Evolutionary conservation across 2,329 filamentous ascomycete species (phyloP).

Genomic region (Hortaea sp.): DNA sequence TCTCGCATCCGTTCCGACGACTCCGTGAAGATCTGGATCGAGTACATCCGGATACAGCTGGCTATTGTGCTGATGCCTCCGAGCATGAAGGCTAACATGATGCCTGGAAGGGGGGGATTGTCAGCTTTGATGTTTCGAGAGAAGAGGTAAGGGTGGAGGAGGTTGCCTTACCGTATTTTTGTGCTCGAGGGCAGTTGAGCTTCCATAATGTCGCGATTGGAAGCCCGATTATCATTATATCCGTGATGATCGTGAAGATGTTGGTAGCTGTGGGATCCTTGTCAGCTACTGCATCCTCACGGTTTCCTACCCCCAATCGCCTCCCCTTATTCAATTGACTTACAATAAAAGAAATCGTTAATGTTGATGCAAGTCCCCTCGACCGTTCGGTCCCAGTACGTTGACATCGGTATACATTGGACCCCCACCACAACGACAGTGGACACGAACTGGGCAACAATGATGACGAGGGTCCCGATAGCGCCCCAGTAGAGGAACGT

Average conservation of each 20-base stretch:
- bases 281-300: no score
- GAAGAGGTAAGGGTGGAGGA: no score
- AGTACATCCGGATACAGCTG: slow-evolving; percentile 23
- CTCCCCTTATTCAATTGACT: not conserved
- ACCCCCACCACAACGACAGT: slow-evolving; percentile 27
- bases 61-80: slow-evolving; percentile 18
- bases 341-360: slow-evolving; percentile 24
- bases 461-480: slow-evolving; percentile 24
- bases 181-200: slow-evolving; percentile 22
- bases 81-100: slow-evolving; percentile 19
- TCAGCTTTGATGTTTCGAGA: no score
- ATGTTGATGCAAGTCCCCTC: slow-evolving; percentile 27
- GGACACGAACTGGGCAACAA: slow-evolving; percentile 25
- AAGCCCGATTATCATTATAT: slow-evolving; percentile 29
- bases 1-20: slow-evolving; percentile 20
- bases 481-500: slow-evolving; percentile 12
- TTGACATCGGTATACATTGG: slow-evolving; percentile 27
- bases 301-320: no score
- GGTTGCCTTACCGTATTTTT: slow-evolving; percentile 22
- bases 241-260: slow-evolving; percentile 29
- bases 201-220: slow-evolving; percentile 30
- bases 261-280: slow-evolving; percentile 12
- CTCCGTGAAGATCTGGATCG: slow-evolving; percentile 18
- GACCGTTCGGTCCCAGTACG: slow-evolving; percentile 21
- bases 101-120: not conserved